A percentile compares a stretch with the other conserved stretches of the same genome.
phyloP scores from a whole-genome alignment of 2,329 filamentous ascomycete genomes.

The Raffaelea ambrosiae region DNA sequence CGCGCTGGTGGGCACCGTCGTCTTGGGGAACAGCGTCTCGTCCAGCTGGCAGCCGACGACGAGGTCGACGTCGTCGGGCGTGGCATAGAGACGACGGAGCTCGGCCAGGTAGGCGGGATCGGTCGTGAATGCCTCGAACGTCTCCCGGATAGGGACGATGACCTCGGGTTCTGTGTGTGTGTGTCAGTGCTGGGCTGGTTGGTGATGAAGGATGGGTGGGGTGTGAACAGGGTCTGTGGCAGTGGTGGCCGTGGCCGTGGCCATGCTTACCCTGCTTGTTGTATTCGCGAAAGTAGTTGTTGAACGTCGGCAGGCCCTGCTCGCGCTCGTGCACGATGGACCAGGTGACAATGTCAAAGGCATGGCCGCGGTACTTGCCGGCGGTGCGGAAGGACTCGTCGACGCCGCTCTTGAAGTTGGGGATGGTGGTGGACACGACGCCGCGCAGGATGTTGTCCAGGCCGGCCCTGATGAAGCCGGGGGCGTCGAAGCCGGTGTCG shows the following conservation, averaged over 20 bases:
- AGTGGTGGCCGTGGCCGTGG: background rate
- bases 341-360: conserved; percentile 12
- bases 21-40: conserved; percentile 9
- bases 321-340: conserved; percentile 13
- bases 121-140: conserved; percentile 9
- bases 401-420: conserved; percentile 13
- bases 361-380: conserved; percentile 8
- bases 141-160: conserved; percentile 7
- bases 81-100: conserved; percentile 8
- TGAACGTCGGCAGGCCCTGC: conserved; percentile 12
- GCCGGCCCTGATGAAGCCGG: conserved; percentile 10
- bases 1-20: conserved; percentile 9
- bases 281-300: conserved; percentile 12
- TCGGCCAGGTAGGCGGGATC: conserved; percentile 6
- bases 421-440: conserved; percentile 8
- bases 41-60: conserved; percentile 14
- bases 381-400: conserved; percentile 11
- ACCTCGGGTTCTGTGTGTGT: conserved; percentile 6
- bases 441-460: conserved; percentile 12
- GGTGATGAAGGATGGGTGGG: too few relatives aligned
- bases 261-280: conserved; percentile 10
- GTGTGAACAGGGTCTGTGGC: too few relatives aligned
- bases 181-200: too few relatives aligned
- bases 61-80: conserved; percentile 12
- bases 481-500: conserved; percentile 10